These are phyloP conservation scores for Gastrolobium villosum DNA, from an alignment of 306 rosid species.

Conservation along the genomic window DNA sequence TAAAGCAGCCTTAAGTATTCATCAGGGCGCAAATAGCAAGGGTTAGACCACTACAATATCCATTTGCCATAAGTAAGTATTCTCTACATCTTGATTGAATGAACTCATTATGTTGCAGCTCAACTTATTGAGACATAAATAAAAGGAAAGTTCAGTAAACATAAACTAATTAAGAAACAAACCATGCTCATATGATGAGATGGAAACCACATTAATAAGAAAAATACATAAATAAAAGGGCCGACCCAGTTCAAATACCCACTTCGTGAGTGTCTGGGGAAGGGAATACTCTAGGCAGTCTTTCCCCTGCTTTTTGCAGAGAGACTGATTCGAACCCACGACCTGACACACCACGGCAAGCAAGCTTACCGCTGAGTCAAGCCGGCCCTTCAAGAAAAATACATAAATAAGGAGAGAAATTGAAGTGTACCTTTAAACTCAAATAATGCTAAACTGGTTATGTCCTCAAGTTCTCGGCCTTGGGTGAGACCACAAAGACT, in stretches of 20 bases:
- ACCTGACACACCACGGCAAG: too few species aligned
- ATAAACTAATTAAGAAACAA: not conserved
- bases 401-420: not conserved
- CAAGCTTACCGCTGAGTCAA: too few species aligned
- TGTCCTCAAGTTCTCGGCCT: slow-evolving; percentile 30
- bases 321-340: too few species aligned
- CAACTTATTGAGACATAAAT: not conserved
- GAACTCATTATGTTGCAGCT: not conserved
- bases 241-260: too few species aligned
- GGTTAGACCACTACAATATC: not conserved
- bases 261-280: too few species aligned
- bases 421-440: slow-evolving; percentile 29
- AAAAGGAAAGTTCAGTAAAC: not conserved
- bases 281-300: too few species aligned
- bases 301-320: too few species aligned
- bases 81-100: slow-evolving; percentile 15
- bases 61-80: slow-evolving; percentile 10
- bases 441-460: not conserved
- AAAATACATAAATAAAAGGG: too few species aligned
- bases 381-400: too few species aligned
- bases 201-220: not conserved
- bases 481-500: slow-evolving; percentile 47
- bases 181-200: not conserved
- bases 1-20: slow-evolving; percentile 7
- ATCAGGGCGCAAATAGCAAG: not conserved